phyloP scores from a whole-genome alignment of 202 grass and related monocot genomes.

The Saccharum hybrid region DNA sequence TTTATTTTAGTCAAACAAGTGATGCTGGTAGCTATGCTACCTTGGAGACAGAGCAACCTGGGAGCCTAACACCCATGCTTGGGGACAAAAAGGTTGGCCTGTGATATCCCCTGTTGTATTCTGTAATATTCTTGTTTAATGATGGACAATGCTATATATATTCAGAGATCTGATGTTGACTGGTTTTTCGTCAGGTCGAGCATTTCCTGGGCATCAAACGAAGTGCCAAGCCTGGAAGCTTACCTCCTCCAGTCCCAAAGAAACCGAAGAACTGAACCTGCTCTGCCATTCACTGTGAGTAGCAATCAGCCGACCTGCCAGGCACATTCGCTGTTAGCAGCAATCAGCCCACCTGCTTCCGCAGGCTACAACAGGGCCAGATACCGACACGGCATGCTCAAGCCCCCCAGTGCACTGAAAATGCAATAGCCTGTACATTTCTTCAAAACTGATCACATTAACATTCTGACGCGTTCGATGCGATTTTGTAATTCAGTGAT shows the following conservation, averaged over 20 bases:
- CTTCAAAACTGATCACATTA: slow-evolving; percentile 1
- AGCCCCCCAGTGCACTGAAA: background rate
- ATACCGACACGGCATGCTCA: background rate
- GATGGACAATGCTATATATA: slow-evolving; percentile 18
- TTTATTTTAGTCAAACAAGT: slow-evolving; percentile 63
- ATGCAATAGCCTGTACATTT: background rate
- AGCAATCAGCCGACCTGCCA: slow-evolving; percentile 34
- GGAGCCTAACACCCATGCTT: slow-evolving; percentile 82
- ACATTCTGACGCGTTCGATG: background rate
- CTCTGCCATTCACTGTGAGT: slow-evolving; percentile 32
- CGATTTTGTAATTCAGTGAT: slow-evolving; percentile 22
- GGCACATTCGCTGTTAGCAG: background rate
- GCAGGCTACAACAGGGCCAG: slow-evolving; percentile 27
- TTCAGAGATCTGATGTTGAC: slow-evolving; percentile 15
- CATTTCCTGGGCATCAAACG: slow-evolving; percentile 82
- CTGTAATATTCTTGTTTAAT: slow-evolving; percentile 16
- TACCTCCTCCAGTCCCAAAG: slow-evolving; percentile 64
- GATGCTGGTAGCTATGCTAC: slow-evolving; percentile 66
- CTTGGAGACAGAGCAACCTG: slow-evolving; percentile 74
- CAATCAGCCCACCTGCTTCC: too few species aligned
- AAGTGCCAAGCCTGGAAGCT: slow-evolving; percentile 55
- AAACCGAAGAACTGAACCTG: slow-evolving; percentile 67
- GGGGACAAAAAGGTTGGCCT: slow-evolving; percentile 72
- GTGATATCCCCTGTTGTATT: slow-evolving; percentile 29
- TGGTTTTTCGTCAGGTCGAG: slow-evolving; percentile 59